Base-by-base conservation (phyloP, 257 asterid genomes). In the Solanum chaucha region DNA sequence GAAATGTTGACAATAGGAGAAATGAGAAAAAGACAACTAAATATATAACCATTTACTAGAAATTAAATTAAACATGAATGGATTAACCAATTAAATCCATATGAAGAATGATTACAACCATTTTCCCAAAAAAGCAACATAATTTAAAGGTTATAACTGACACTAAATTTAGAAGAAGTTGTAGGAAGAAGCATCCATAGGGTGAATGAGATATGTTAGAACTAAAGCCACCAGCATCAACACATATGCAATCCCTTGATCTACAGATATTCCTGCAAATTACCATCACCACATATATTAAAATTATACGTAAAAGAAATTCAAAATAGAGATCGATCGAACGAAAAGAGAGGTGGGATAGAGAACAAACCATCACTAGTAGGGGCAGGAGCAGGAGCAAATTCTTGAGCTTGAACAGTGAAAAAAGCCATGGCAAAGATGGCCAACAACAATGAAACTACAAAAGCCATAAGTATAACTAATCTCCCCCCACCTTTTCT, bases 311-410 rank as follows among this genome's bases (percentile, higher is more conserved):
- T 68, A 6, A 28, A 67, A 28, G 4, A 68, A 68, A 68, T 3
- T 68, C 22, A 68, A 28, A 67, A 67, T 28, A 68, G 38, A 68
- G 6, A 32, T 68, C 10, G 24, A 71, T 71, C 7, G 7, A 71
- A 71, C 14, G 10, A 15, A 71, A 17, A 71, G 17, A 70, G 22
- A 30, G 3, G n/a, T 4, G 22, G 35, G 20, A 30, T 14, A 7
- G 83, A 65, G 77, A 35, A 41, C 81, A 44, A 89, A 91, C 91
- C 91, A 81, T 91, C 91, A 87, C 90, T 91, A 78, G 87, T 24
- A 73, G 91, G 90, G 8, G 91, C 90, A 11, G 93, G 93, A n/a
- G 93, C 88, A 86, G 93, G 91, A 8, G 89, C 70, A 55, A 89
- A 24, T 5, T 46, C 86, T 82, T 88, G 90, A 58, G 89, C 91